These are phyloP conservation scores for Gnetum montanum DNA, from an alignment of 75 land plant genomes.

Conservation along the genomic window DNA sequence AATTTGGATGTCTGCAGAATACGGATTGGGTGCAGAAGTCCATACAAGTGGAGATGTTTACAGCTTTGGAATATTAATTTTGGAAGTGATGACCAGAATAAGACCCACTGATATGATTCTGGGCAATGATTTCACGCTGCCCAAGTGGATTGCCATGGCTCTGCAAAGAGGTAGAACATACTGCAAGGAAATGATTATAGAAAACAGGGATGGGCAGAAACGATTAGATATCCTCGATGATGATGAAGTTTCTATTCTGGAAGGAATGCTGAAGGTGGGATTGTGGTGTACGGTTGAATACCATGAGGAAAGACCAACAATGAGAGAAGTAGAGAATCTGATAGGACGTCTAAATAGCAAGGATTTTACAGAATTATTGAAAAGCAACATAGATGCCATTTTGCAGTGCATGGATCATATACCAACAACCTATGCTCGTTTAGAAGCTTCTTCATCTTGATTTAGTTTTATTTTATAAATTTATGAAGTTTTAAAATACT, in stretches of 20 bases:
- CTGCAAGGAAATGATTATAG: not conserved
- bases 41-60: slow-evolving; percentile 17
- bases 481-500: too few relatives aligned
- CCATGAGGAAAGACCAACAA: not conserved
- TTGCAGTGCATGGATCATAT: too few relatives aligned
- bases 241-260: not conserved
- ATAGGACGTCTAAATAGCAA: too few relatives aligned
- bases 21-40: slow-evolving; percentile 3
- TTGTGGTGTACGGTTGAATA: not conserved
- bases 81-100: slow-evolving; percentile 10
- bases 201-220: not conserved
- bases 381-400: too few relatives aligned
- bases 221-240: too few relatives aligned
- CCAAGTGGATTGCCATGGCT: slow-evolving; percentile 1
- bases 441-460: too few relatives aligned
- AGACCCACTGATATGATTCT: slow-evolving; percentile 8
- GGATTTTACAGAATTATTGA: too few relatives aligned
- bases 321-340: slow-evolving; percentile 1
- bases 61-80: slow-evolving; percentile 15
- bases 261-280: not conserved
- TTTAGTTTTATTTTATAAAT: too few relatives aligned
- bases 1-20: slow-evolving; percentile 6
- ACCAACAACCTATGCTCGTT: too few relatives aligned
- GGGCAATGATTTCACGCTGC: not conserved
- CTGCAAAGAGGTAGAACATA: not conserved